Evolutionary conservation across 2,329 filamentous ascomycete species (phyloP).

Genomic region (Elsinoe ampelina): DNA sequence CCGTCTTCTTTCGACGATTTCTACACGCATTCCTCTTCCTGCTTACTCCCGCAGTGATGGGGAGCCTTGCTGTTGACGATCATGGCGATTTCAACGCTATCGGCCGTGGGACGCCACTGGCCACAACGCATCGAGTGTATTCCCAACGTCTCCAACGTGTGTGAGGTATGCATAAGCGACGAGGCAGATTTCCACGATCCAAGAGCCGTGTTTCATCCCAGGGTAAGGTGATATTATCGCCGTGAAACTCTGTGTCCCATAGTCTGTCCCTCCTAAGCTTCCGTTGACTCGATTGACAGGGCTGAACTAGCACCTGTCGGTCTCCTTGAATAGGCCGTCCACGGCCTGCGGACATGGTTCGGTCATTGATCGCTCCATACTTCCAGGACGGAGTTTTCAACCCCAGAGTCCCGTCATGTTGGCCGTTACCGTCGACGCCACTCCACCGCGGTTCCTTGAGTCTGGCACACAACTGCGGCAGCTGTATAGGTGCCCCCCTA

Average conservation of each 20-base stretch:
- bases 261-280: background rate
- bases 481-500: too few relatives aligned
- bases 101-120: background rate
- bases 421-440: background rate
- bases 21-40: too few relatives aligned
- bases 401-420: background rate
- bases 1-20: background rate
- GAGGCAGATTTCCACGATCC: background rate
- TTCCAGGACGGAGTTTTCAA: background rate
- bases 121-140: background rate
- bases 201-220: background rate
- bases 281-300: background rate
- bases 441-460: background rate
- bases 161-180: conserved; percentile 1
- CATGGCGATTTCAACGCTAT: background rate
- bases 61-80: background rate
- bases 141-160: background rate
- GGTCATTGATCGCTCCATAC: background rate
- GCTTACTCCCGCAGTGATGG: background rate
- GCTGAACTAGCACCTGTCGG: background rate
- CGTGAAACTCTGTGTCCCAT: background rate
- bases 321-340: background rate
- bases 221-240: background rate
- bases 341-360: background rate
- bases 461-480: too few relatives aligned